Conservation (phyloP, 1,284 basidiomycete species). For the Ustilago cynodontis region DNA sequence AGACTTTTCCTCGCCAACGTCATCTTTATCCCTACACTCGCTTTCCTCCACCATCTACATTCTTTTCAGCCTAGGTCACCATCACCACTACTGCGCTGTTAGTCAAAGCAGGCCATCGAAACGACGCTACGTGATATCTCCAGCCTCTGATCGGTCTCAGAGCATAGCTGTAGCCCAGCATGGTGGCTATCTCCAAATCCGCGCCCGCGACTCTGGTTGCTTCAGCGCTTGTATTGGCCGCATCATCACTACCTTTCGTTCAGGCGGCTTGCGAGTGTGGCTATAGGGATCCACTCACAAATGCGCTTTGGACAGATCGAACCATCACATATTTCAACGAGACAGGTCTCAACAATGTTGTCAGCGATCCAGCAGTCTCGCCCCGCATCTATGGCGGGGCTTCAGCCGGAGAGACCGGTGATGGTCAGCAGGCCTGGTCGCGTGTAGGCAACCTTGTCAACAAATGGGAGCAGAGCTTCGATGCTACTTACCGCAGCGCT, state of each 20-base stretch:
- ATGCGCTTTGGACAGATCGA: slow-evolving; percentile 60
- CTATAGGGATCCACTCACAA: slow-evolving; percentile 58
- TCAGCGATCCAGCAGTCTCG: slow-evolving; percentile 40
- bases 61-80: neutral
- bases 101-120: neutral
- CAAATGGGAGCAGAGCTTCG: slow-evolving; percentile 58
- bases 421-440: slow-evolving; percentile 53
- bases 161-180: slow-evolving; percentile 4
- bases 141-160: neutral
- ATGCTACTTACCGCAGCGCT: slow-evolving; percentile 52
- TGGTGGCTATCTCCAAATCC: slow-evolving; percentile 9
- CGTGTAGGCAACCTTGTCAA: slow-evolving; percentile 55
- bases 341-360: slow-evolving; percentile 46
- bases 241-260: slow-evolving; percentile 14
- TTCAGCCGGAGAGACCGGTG: slow-evolving; percentile 48
- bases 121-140: neutral
- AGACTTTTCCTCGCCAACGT: neutral
- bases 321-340: slow-evolving; percentile 66
- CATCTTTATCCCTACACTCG: neutral
- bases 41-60: neutral
- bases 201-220: slow-evolving; percentile 31
- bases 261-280: slow-evolving; percentile 59
- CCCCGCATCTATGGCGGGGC: slow-evolving; percentile 50
- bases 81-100: neutral
- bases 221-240: slow-evolving; percentile 23